Evolutionary conservation across 306 rosid species (phyloP), one percentile per base, ranked within the genome.

Genomic region (Cicer arietinum): DNA sequence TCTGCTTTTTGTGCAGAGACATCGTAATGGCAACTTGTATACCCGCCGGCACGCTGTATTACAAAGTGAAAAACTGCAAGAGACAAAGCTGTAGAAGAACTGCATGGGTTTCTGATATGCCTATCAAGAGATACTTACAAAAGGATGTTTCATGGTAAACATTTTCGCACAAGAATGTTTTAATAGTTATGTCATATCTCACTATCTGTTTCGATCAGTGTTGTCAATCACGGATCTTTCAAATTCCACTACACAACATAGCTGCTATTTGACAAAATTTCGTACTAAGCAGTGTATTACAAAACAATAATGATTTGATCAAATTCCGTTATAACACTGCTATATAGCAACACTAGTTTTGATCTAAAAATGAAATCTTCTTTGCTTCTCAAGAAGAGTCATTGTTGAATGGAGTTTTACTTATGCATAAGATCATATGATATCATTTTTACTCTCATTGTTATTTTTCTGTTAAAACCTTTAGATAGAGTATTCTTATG

Each of bases 11-110:
- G 14, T 60, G 12, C 79, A 83, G 85, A 76, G 71, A 74, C 63
- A 69, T 82, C 76, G 79, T 76, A 81, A 94, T 94, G 98, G 68
- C 86, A 77, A 89, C 84, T 78, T 84, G 89, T 79, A 75, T 90
- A 44, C 87, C 89, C 39, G 80, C 85, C 22, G 92, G 90, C 73
- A 80, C 78, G 61, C 76, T 90, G 64, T 79, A 76, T 41, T 87
- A n/a, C 64, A 7, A 62, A 69, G 80, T 58, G 73, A 64, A 48
- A 53, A 75, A 67, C 64, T 69, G 73, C 85, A 86, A 78, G 80
- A 67, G 69, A 74, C 86, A 65, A 70, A 83, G 86, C 69, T 85
- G 80, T 80, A 78, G 84, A 50, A 84, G 77, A 79, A 65, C 74
- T 69, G 85, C 85, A 52, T 76, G 71, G 79, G 62, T 81, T 69